Base-by-base conservation (phyloP, 495 filamentous ascomycete genomes). In the Cercophora sp. region DNA sequence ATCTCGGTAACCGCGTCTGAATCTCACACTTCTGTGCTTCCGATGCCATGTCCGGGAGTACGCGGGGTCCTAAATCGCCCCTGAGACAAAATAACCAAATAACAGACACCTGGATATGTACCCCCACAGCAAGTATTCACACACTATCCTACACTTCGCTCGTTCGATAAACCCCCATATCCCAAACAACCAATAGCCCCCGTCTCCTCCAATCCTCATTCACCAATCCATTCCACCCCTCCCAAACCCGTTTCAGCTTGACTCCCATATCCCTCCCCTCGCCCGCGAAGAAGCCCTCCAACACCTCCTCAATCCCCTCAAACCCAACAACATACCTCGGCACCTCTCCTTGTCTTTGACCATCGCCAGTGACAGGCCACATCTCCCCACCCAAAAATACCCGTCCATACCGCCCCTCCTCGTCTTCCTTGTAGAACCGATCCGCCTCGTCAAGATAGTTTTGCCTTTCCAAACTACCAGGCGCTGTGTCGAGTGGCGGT, bases 361-460 rank as follows among this genome's bases (percentile, higher is more conserved):
- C 32, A 13, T 66, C 52, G 26, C 36, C 20, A 13, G 2, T 8
- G 1, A 34, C 6, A 16, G 71, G 70, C 70, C 70, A 78, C 35
- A 77, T 60, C 47, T 71, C 64, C 11, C 55, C 29, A 5, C 20
- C 54, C 22, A 96, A 61, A 68, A 91, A 98, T 2, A 51, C 48
- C 16, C 55, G 31, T 2, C 67, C 67, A 16, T 67, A 68, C 9
- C n/a, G 23, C 0, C 44, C 36, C 3, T 52, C 19, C 0, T 18
- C 25, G 5, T 56, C 49, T n/a, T 39, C 20, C 8, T 26, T 16
- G 67, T 95, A 96, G 73, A 96, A 98, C 46, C 82, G 75, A 59
- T 96, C 91, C 16, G 91, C 91, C 74, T 98, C 91, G 60, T 97
- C 92, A 3, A 83, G 64, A 64, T 97, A 98, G 0, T 51, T 51